These are phyloP conservation scores for Talaromyces ruber DNA, from an alignment of 495 filamentous ascomycete species.

Conservation along the genomic window DNA sequence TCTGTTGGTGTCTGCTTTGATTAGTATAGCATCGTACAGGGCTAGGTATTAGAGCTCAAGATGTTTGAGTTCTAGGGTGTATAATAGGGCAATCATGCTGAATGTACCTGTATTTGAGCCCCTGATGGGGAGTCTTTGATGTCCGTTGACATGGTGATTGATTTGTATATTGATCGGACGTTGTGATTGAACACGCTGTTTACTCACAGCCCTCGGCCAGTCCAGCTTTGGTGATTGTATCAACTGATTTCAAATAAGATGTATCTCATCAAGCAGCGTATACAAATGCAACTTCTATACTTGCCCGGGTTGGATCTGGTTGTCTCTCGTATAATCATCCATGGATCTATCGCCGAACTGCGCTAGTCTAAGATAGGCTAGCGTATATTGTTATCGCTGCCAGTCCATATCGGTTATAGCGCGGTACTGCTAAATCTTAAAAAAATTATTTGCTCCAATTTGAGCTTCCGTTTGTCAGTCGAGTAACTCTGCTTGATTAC, in stretches of 20 bases:
- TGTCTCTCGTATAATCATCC: neutral
- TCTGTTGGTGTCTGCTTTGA: neutral
- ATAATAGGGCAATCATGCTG: too few species aligned
- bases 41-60: too few species aligned
- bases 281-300: neutral
- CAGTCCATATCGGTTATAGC: constrained; percentile 7
- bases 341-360: neutral
- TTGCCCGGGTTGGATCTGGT: neutral
- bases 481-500: neutral
- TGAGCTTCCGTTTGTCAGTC: neutral
- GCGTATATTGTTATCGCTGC: neutral
- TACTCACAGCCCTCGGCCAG: neutral
- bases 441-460: constrained; percentile 4
- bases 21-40: neutral
- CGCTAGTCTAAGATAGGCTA: neutral
- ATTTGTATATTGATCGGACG: neutral
- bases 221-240: neutral
- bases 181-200: neutral
- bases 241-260: neutral
- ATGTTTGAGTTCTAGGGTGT: neutral
- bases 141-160: neutral
- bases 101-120: constrained; percentile 3
- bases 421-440: neutral
- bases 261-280: neutral
- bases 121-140: neutral